A percentile compares a stretch with the other conserved stretches of the same genome.
phyloP scores from a whole-genome alignment of 2,329 filamentous ascomycete species.

The Pseudogymnoascus sp. region DNA sequence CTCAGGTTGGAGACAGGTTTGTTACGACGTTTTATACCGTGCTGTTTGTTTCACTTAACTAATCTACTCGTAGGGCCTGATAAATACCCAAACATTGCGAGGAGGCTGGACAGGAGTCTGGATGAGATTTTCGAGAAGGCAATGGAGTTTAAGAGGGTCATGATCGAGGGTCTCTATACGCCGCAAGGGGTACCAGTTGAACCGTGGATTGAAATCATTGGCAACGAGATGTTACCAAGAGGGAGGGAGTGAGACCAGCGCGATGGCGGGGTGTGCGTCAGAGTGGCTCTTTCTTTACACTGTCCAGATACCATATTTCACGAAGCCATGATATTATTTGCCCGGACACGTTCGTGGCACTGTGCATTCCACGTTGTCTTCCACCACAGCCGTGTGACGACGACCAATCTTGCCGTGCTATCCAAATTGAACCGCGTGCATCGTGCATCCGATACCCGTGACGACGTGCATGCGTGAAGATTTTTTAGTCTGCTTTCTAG shows the following conservation, averaged over 20 bases:
- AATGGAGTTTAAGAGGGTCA: constrained; percentile 20
- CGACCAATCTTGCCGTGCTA: background rate
- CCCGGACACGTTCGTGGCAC: background rate
- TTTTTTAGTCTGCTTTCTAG: background rate
- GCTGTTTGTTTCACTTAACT: background rate
- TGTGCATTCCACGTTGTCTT: background rate
- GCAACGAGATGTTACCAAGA: background rate
- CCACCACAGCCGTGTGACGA: background rate
- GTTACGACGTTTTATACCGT: background rate
- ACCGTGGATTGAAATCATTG: background rate
- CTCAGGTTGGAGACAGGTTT: constrained; percentile 7
- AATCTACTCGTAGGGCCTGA: constrained; percentile 10
- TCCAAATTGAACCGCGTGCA: constrained; percentile 3
- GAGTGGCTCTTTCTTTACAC: constrained; percentile 1
- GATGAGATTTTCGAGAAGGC: constrained; percentile 24
- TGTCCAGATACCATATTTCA: background rate
- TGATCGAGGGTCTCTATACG: constrained; percentile 14
- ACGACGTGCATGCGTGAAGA: background rate
- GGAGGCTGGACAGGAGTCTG: constrained; percentile 17
- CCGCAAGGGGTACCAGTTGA: background rate
- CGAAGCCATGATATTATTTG: background rate
- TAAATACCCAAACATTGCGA: constrained; percentile 17
- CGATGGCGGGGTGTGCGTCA: background rate
- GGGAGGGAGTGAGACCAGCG: background rate
- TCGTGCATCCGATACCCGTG: background rate